Evolutionary conservation across 768 basidiomycete genomes (phyloP).

Genomic region (Leccinellum rugosiceps): DNA sequence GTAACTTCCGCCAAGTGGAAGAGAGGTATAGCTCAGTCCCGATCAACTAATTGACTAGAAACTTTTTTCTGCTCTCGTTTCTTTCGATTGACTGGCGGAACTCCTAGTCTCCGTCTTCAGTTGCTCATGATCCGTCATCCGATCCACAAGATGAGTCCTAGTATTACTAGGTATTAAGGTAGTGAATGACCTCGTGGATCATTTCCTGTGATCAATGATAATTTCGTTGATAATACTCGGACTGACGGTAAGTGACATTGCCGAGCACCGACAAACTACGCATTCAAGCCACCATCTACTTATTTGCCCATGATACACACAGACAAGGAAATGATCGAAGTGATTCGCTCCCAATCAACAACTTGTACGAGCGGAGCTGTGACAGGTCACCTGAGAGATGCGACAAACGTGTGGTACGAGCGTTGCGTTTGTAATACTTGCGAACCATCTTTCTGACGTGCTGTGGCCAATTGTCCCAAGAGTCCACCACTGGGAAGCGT

Average conservation of each 20-base stretch:
- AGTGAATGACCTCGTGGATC: constrained; percentile 28
- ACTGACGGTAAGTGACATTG: constrained; percentile 14
- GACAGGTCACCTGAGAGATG: constrained; percentile 10
- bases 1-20: constrained; percentile 12
- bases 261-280: constrained; percentile 17
- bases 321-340: constrained; percentile 12
- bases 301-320: constrained; percentile 10
- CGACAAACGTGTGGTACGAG: constrained; percentile 16
- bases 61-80: constrained; percentile 15
- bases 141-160: constrained; percentile 8
- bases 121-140: constrained; percentile 13
- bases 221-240: constrained; percentile 12
- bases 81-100: constrained; percentile 9
- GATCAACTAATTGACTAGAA: constrained; percentile 15
- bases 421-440: constrained; percentile 10
- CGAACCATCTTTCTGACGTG: constrained; percentile 10
- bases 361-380: constrained; percentile 4
- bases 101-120: constrained; percentile 18
- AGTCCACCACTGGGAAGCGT: neutral
- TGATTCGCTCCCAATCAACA: neutral
- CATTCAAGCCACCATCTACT: constrained; percentile 11
- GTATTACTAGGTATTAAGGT: constrained; percentile 12
- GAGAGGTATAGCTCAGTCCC: constrained; percentile 9
- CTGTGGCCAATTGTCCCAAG: neutral
- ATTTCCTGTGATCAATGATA: constrained; percentile 17